Evolutionary conservation across 768 basidiomycete genomes (phyloP).

Genomic region (Tylopilus intermedius): DNA sequence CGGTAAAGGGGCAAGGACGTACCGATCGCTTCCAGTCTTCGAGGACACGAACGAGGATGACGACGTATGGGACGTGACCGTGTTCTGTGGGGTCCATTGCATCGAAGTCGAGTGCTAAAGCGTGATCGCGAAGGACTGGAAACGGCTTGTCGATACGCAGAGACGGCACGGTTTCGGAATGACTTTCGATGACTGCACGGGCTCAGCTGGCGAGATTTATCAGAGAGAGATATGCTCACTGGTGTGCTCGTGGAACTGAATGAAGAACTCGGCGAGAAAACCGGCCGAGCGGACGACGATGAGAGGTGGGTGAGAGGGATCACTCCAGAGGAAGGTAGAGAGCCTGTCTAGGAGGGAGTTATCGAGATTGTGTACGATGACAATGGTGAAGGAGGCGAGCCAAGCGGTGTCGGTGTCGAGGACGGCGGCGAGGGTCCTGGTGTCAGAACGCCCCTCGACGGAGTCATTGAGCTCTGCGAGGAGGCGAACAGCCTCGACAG

Average conservation of each 20-base stretch:
- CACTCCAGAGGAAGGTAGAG: constrained; percentile 63
- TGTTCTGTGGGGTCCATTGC: constrained; percentile 86
- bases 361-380: constrained; percentile 81
- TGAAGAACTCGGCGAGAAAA: constrained; percentile 82
- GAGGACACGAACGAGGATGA: constrained; percentile 78
- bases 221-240: constrained; percentile 42
- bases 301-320: constrained; percentile 57
- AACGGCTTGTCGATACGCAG: constrained; percentile 89
- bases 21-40: constrained; percentile 81
- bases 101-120: constrained; percentile 64
- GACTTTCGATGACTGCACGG: constrained; percentile 76
- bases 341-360: constrained; percentile 51
- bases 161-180: constrained; percentile 69
- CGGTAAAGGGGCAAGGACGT: constrained; percentile 23
- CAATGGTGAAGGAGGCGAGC: constrained; percentile 63
- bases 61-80: constrained; percentile 83
- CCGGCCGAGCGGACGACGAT: constrained; percentile 81
- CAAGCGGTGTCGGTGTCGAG: constrained; percentile 50
- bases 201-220: not conserved
- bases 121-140: constrained; percentile 71
- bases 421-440: constrained; percentile 50
- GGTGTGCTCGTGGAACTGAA: constrained; percentile 86
- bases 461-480: constrained; percentile 84
- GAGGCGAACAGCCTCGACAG: constrained; percentile 70
- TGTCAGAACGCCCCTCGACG: constrained; percentile 67